These are phyloP conservation scores for Cladosporium austrohemisphaericum DNA, from an alignment of 2,329 filamentous ascomycete genomes.

Conservation along the genomic window DNA sequence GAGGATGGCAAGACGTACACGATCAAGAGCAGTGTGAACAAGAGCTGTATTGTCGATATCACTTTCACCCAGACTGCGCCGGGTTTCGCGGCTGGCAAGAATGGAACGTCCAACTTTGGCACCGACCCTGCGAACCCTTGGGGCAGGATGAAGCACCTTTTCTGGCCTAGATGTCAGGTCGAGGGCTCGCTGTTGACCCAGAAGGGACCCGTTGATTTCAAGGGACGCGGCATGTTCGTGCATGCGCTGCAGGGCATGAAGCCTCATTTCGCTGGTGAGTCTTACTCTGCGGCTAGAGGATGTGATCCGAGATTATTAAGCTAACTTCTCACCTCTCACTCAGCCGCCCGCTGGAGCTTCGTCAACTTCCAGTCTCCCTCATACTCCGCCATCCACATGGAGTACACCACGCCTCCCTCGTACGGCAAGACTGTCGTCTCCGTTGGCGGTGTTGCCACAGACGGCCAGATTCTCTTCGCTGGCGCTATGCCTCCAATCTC, in stretches of 20 bases:
- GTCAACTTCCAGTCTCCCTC: slow-evolving; percentile 82
- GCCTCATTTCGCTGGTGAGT: slow-evolving; percentile 82
- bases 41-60: slow-evolving; percentile 77
- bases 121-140: slow-evolving; percentile 83
- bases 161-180: slow-evolving; percentile 84
- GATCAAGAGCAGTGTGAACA: slow-evolving; percentile 86
- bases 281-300: not conserved
- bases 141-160: slow-evolving; percentile 87
- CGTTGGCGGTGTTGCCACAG: slow-evolving; percentile 76
- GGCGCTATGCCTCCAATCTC: slow-evolving; percentile 61
- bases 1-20: slow-evolving; percentile 78
- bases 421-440: slow-evolving; percentile 83
- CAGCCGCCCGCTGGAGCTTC: slow-evolving; percentile 87
- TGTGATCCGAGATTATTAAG: not conserved
- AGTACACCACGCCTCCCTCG: slow-evolving; percentile 88
- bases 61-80: slow-evolving; percentile 73
- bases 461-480: slow-evolving; percentile 73
- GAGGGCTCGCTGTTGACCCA: slow-evolving; percentile 83
- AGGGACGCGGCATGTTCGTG: slow-evolving; percentile 72
- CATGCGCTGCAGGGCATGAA: slow-evolving; percentile 97
- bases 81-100: slow-evolving; percentile 78
- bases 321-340: not conserved
- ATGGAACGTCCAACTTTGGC: slow-evolving; percentile 80
- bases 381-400: slow-evolving; percentile 89
- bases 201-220: slow-evolving; percentile 76